phyloP scores from a whole-genome alignment of 805 yeast species.

The Ogataea salicorniae region DNA sequence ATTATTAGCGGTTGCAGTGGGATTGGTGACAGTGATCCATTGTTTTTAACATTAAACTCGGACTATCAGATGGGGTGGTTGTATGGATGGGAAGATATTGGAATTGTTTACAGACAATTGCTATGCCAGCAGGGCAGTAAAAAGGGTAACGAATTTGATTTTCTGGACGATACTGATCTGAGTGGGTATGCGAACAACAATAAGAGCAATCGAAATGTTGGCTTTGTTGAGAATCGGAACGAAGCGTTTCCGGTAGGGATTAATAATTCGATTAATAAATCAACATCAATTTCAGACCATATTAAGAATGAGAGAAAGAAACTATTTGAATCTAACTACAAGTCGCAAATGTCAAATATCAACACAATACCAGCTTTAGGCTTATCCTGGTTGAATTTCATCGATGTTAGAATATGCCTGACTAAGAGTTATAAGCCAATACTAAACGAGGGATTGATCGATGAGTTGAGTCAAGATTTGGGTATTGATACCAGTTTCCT shows the following conservation, averaged over 20 bases:
- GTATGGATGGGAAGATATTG: constrained; percentile 64
- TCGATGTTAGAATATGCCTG: constrained; percentile 46
- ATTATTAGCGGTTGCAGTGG: constrained; percentile 15
- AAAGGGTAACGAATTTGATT: constrained; percentile 16
- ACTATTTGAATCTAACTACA: constrained; percentile 28
- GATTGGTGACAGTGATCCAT: constrained; percentile 14
- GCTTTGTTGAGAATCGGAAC: constrained; percentile 18
- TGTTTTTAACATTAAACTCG: constrained; percentile 35
- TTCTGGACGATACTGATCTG: constrained; percentile 17
- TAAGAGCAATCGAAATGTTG: not conserved
- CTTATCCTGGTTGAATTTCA: constrained; percentile 45
- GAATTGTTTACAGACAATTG: constrained; percentile 27
- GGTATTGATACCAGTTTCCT: constrained; percentile 25
- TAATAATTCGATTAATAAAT: not conserved
- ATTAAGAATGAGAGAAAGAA: constrained; percentile 24
- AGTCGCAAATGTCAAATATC: constrained; percentile 27
- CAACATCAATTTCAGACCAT: constrained; percentile 20
- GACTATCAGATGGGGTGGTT: constrained; percentile 70
- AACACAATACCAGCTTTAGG: constrained; percentile 51
- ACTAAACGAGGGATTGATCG: constrained; percentile 30
- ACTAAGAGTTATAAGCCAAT: constrained; percentile 39
- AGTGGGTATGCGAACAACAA: not conserved
- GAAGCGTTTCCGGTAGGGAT: constrained; percentile 4
- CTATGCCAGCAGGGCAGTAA: constrained; percentile 5
- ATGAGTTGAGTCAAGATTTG: constrained; percentile 29